Evolutionary conservation across 768 basidiomycete species (phyloP).

Genomic region (Suillus subaureus): DNA sequence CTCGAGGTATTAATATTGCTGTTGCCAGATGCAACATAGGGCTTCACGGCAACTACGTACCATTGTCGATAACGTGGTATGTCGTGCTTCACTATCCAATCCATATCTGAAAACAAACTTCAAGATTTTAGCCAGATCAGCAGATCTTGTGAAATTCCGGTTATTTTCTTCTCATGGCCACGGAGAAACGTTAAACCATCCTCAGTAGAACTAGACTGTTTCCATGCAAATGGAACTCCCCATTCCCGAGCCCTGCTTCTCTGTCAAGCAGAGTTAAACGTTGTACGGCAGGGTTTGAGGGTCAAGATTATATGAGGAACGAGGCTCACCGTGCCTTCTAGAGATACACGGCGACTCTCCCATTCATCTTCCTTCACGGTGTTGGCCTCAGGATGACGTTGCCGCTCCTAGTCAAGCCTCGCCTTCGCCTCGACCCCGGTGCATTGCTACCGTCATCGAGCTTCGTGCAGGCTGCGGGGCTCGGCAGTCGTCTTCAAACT

Average conservation of each 20-base stretch:
- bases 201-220: slow-evolving; percentile 1
- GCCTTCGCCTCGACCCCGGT: slow-evolving; percentile 17
- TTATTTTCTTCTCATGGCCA: slow-evolving; percentile 18
- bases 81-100: not conserved
- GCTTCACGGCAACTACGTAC: not conserved
- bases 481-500: slow-evolving; percentile 17
- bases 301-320: slow-evolving; percentile 21
- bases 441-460: slow-evolving; percentile 32
- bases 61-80: not conserved
- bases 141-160: slow-evolving; percentile 1
- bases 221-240: slow-evolving; percentile 11
- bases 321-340: not conserved
- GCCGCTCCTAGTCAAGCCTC: slow-evolving; percentile 17
- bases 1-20: no score
- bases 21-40: not conserved
- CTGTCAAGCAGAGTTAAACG: slow-evolving; percentile 23
- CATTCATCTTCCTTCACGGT: not conserved
- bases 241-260: slow-evolving; percentile 11
- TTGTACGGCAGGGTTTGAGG: slow-evolving; percentile 26
- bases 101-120: not conserved
- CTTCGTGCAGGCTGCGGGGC: slow-evolving; percentile 33
- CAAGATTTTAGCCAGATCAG: not conserved
- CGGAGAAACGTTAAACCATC: slow-evolving; percentile 11
- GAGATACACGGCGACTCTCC: not conserved
- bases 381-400: slow-evolving; percentile 19